These are phyloP conservation scores for Microsporum audouinii DNA, from an alignment of 2,329 filamentous ascomycete species.

Conservation along the genomic window DNA sequence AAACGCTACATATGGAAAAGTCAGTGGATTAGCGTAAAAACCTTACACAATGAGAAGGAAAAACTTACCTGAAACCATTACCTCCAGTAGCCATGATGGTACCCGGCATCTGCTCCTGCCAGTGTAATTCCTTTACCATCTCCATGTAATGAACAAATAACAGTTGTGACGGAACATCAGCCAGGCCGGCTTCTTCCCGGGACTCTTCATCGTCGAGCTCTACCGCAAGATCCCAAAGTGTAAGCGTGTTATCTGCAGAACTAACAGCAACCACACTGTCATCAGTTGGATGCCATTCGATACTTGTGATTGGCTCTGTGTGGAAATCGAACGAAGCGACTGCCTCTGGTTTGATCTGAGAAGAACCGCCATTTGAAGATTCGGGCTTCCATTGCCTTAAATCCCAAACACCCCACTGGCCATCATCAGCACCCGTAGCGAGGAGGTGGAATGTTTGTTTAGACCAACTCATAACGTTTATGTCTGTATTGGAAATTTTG, in stretches of 20 bases:
- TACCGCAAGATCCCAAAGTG: conserved; percentile 91
- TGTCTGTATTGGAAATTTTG: conserved; percentile 69
- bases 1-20: conserved; percentile 44
- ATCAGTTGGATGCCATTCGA: conserved; percentile 96
- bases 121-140: conserved; percentile 89
- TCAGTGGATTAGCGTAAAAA: conserved; percentile 15
- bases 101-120: conserved; percentile 93
- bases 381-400: conserved; percentile 82
- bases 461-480: conserved; percentile 97
- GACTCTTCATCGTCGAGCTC: conserved; percentile 89
- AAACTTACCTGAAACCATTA: conserved; percentile 56
- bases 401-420: conserved; percentile 93
- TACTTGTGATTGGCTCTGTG: conserved; percentile 87
- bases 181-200: conserved; percentile 71
- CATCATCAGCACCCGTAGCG: conserved; percentile 85
- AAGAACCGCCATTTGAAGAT: conserved; percentile 33
- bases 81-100: conserved; percentile 81
- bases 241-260: conserved; percentile 85
- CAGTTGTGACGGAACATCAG: conserved; percentile 86
- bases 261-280: conserved; percentile 91
- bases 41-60: background rate
- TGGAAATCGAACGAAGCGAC: conserved; percentile 94
- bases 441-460: conserved; percentile 77
- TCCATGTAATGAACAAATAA: conserved; percentile 96
- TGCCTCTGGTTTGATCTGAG: conserved; percentile 53